A percentile compares a stretch with the other conserved stretches of the same genome.
Evolutionary conservation across 331 rosid genomes (phyloP).

Genomic region (Phaseolus coccineus): DNA sequence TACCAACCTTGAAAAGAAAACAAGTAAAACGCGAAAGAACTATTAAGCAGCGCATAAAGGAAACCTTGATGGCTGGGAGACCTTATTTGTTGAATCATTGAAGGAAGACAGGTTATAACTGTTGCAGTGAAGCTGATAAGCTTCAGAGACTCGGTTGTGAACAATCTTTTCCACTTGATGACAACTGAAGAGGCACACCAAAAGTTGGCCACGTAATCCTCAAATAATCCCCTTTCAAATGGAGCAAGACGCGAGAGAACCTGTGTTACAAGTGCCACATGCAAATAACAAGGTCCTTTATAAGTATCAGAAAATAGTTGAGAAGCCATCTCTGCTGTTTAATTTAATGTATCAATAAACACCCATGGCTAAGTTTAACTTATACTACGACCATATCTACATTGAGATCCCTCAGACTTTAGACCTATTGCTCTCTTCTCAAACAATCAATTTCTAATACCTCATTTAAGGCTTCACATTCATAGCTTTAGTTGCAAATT

Average conservation of each 20-base stretch:
- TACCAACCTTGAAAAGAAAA: constrained; percentile 92
- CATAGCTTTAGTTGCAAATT: too few relatives aligned
- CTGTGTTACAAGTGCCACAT: constrained; percentile 59
- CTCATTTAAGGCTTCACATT: too few relatives aligned
- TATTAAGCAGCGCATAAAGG: constrained; percentile 79
- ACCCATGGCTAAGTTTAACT: not conserved
- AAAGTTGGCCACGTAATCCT: constrained; percentile 94
- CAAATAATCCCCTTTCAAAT: constrained; percentile 92
- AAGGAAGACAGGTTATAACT: constrained; percentile 78
- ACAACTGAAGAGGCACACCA: constrained; percentile 93
- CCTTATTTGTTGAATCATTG: constrained; percentile 86
- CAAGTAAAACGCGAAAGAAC: constrained; percentile 85
- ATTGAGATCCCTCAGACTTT: not conserved
- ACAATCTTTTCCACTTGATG: constrained; percentile 89
- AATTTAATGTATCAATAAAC: not conserved
- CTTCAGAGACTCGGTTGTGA: constrained; percentile 68
- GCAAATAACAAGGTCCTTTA: constrained; percentile 5
- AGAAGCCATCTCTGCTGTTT: constrained; percentile 9
- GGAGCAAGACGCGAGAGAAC: constrained; percentile 91
- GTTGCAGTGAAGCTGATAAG: constrained; percentile 77
- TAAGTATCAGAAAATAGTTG: constrained; percentile 25
- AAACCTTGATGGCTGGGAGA: constrained; percentile 79
- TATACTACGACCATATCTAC: not conserved
- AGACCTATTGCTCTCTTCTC: not conserved
- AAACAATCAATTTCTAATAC: not conserved